Evolutionary conservation across 352 stramenopile species (phyloP).

Genomic region (Globisporangium recalcitrans): DNA sequence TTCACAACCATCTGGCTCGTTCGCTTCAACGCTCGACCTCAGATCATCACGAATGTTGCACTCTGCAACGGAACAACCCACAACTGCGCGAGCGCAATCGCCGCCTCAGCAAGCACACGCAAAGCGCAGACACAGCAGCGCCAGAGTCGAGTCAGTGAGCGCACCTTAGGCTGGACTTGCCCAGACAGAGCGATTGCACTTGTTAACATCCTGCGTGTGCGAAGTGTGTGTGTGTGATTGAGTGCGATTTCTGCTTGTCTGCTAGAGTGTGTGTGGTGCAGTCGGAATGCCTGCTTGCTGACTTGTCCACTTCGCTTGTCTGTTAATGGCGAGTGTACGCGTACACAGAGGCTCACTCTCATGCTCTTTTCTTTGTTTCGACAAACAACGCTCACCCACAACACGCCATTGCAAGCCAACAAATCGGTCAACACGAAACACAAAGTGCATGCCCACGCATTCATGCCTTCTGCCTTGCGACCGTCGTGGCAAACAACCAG

Average conservation of each 20-base stretch:
- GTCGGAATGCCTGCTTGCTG: background rate
- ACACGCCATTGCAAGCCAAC: background rate
- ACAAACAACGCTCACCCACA: background rate
- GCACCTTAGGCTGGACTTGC: background rate
- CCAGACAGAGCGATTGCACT: background rate
- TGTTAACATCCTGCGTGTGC: background rate
- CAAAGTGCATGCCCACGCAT: background rate
- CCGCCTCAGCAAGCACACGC: background rate
- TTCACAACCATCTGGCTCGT: no score
- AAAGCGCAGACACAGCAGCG: background rate
- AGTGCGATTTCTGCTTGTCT: background rate
- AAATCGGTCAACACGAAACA: background rate
- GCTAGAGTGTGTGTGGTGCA: background rate
- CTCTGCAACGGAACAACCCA: background rate
- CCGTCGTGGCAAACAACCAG: background rate
- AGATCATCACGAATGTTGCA: background rate
- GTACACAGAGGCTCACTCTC: background rate
- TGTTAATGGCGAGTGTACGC: conserved; percentile 3
- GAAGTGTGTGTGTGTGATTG: background rate
- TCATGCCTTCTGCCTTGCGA: background rate
- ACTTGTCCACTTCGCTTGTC: background rate
- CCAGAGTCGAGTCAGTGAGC: no score
- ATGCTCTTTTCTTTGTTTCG: background rate
- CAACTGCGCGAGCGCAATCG: background rate
- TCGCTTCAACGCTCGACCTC: background rate